Conservation (phyloP, 2,329 filamentous ascomycete genomes). For the Fusarium hainanense region DNA sequence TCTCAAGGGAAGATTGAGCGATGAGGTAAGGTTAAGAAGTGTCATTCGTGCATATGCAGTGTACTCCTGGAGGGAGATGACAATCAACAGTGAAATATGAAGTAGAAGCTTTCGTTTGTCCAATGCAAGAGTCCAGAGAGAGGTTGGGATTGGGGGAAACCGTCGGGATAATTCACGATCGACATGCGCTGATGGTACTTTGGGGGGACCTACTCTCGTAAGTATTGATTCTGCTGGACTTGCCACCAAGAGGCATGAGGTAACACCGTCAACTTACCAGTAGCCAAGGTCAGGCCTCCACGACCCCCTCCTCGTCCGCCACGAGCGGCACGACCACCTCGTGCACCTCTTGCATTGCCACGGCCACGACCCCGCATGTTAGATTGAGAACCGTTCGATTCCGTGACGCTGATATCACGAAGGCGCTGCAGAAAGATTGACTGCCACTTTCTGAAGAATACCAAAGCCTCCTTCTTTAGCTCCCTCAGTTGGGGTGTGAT, state of each 20-base stretch:
- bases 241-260: not conserved
- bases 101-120: slow-evolving; percentile 75
- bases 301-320: slow-evolving; percentile 49
- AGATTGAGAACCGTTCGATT: slow-evolving; percentile 46
- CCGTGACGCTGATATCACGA: slow-evolving; percentile 71
- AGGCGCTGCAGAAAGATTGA: slow-evolving; percentile 75
- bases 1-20: slow-evolving; percentile 73
- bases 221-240: not conserved
- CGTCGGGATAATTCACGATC: slow-evolving; percentile 61
- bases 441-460: slow-evolving; percentile 85
- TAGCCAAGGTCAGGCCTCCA: slow-evolving; percentile 47
- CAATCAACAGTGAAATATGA: slow-evolving; percentile 76
- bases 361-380: slow-evolving; percentile 52
- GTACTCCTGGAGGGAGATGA: slow-evolving; percentile 83
- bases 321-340: slow-evolving; percentile 47
- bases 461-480: slow-evolving; percentile 75
- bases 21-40: slow-evolving; percentile 75
- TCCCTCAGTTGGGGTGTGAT: slow-evolving; percentile 66
- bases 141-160: slow-evolving; percentile 70
- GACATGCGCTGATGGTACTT: slow-evolving; percentile 55
- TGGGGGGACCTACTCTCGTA: slow-evolving; percentile 50
- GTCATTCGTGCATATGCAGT: slow-evolving; percentile 77
- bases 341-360: slow-evolving; percentile 44
- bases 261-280: slow-evolving; percentile 48
- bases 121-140: slow-evolving; percentile 68